Base-by-base conservation (phyloP, 73 alveolate species). In the Halteria grandinella region DNA sequence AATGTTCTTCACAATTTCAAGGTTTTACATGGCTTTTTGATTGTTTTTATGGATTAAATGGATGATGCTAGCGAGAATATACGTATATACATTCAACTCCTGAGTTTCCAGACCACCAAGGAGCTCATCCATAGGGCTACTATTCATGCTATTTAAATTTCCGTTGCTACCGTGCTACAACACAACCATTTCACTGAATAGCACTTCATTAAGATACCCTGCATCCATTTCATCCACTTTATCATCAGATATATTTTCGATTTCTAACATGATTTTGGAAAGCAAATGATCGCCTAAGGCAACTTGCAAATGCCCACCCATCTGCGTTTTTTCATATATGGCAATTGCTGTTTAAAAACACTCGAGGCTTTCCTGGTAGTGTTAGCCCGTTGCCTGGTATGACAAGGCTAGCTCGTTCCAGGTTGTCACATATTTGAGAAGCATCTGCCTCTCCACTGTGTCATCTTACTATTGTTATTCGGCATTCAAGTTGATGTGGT, bases 351-450 rank as follows among this genome's bases (percentile, higher is more conserved):
- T 70, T 50, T 70, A 28, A 32, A 45, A 49, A 33, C 83, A 70
- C 43, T 70, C 72, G 6, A 70, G 33, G 7, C 71, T 45, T 32
- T 70, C 83, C 1, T 36, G 1, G 57, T 31, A 70, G 72, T 49
- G n/a, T n/a, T n/a, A 49, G 15, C 63, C 71, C 29, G 47, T 49
- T 11, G 47, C 31, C 24, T 70, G 63, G 33, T 70, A 70, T 15
- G 55, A 50, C 23, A 70, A 49, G 10, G 83, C 83, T 3, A 70
- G 41, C 18, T 45, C 57, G 41, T 70, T 70, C 83, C 83, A 70
- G 4, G 83, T 32, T 18, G 29, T 45, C 23, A 70, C 83, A 32
- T 70, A 70, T 49, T 70, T 70, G 6, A 70, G 33, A 6, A 70
- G 71, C 83, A 70, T 70, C 29, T 70, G 58, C 31, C 83, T 14